Evolutionary conservation across 805 yeast species (phyloP), one percentile per base, ranked within the genome.

Genomic region (Ogataea methylovora): DNA sequence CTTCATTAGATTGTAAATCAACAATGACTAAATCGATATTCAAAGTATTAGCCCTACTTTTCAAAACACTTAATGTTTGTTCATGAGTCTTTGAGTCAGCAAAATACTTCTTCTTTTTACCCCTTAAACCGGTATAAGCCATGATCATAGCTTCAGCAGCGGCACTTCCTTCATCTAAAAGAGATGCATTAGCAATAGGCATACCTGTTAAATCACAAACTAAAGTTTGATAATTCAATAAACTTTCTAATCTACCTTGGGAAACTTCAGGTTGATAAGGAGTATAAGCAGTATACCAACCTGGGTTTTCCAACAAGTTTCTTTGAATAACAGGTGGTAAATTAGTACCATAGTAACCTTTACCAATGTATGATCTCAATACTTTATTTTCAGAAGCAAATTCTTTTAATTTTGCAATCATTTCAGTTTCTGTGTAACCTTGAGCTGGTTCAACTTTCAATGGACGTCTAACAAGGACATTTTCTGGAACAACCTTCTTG

Each of bases 201-300:
- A 92, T 69, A 1, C 97, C 98, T 0, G 98, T 92, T 44, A 92
- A 69, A 40, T 92, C 95, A 20, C 87, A 61, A 12, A 92, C 69
- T 51, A 90, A 68, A n/a, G 98, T 92, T 63, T 92, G 98, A 63
- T 73, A 92, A 60, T 92, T 92, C 42, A 92, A 65, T 42, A 92
- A 65, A 16, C 92, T 77, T 62, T 90, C 95, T 48, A 92, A 70
- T 49, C 98, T 77, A 35, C 98, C 98, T 61, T 92, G 98, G 1
- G 96, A 83, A 38, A 92, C 88, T 58, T 92, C 98, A 1, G 98
- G 96, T 64, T 92, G 98, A 59, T 92, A 92, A 24, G 98, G 98
- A 17, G 98, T 92, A 58, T 92, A 92, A 1, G 97, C 86, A 15
- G 98, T 92, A 67, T 92, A 92, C 98, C 98, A 92, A 54, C 87